phyloP scores from a whole-genome alignment of 306 rosid genomes.

The Sechiopsis laciniata region DNA sequence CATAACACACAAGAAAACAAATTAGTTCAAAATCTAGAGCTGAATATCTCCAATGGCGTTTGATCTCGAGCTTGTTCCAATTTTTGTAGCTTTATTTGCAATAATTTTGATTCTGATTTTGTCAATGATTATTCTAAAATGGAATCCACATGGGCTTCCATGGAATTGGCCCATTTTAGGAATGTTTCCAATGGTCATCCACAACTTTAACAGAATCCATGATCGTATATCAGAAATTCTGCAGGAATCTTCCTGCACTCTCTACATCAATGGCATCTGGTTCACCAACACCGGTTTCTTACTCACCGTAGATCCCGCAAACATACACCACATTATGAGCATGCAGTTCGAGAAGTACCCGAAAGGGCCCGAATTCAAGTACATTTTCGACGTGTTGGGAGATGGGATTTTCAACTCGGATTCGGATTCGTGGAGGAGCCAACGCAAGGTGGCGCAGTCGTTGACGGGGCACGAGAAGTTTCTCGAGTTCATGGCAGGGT shows the following conservation, averaged over 20 bases:
- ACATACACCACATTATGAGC: slow-evolving; percentile 31
- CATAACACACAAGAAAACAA: too few species aligned
- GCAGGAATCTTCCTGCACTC: background rate
- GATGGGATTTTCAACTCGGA: slow-evolving; percentile 35
- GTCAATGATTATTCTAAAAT: background rate
- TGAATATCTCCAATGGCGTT: too few species aligned
- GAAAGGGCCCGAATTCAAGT: slow-evolving; percentile 26
- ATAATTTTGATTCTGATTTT: background rate
- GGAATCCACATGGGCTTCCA: background rate
- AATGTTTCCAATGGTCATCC: slow-evolving; percentile 1
- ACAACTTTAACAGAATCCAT: background rate
- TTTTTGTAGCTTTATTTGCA: background rate
- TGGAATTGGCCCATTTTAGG: slow-evolving; percentile 19
- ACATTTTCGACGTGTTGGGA: slow-evolving; percentile 32
- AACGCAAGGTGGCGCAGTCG: slow-evolving; percentile 23
- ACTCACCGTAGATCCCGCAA: slow-evolving; percentile 31
- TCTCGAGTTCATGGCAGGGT: slow-evolving; percentile 6
- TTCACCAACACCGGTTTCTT: slow-evolving; percentile 11
- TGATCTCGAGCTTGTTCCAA: background rate
- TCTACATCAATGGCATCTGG: slow-evolving; percentile 34
- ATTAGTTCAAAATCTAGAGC: too few species aligned
- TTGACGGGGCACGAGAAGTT: background rate
- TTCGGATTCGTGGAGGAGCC: slow-evolving; percentile 23
- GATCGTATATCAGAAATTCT: background rate
- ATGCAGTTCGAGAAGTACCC: slow-evolving; percentile 23